Conservation (phyloP, 352 stramenopile genomes). For the Phytopythium helicoides region DNA sequence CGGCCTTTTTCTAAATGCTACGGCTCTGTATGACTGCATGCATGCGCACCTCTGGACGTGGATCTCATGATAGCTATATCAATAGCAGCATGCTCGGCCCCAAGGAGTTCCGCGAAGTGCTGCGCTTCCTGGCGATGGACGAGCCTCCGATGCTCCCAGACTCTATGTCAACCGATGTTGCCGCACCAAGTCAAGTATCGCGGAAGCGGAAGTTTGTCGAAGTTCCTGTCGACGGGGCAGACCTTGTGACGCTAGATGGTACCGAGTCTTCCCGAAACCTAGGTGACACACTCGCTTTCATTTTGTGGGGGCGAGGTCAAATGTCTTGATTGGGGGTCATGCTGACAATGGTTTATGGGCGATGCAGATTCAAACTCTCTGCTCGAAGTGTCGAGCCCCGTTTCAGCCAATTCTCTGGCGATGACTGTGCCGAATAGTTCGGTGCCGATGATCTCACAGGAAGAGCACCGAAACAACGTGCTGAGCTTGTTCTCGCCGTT, state of each 20-base stretch:
- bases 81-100: conserved; percentile 76
- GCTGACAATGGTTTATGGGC: conserved; percentile 1
- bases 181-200: conserved; percentile 27
- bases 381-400: conserved; percentile 42
- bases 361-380: conserved; percentile 38
- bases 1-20: conserved; percentile 24
- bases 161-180: conserved; percentile 39
- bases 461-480: conserved; percentile 46
- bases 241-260: conserved; percentile 5
- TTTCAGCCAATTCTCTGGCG: conserved; percentile 22
- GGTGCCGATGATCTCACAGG: conserved; percentile 8
- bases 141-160: conserved; percentile 65
- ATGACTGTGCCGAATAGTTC: conserved; percentile 31
- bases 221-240: conserved; percentile 32
- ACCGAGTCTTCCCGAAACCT: conserved; percentile 2
- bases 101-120: conserved; percentile 83
- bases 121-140: conserved; percentile 86
- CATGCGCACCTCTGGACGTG: conserved; percentile 4
- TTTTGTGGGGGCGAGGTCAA: neutral
- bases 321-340: too few relatives aligned
- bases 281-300: conserved; percentile 1
- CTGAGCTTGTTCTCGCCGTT: conserved; percentile 77
- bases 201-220: conserved; percentile 87
- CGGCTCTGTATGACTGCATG: conserved; percentile 8
- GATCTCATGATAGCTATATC: conserved; percentile 67